These are phyloP conservation scores for Tolypocladium ovalisporum DNA, from an alignment of 2,329 filamentous ascomycete species.

Conservation along the genomic window DNA sequence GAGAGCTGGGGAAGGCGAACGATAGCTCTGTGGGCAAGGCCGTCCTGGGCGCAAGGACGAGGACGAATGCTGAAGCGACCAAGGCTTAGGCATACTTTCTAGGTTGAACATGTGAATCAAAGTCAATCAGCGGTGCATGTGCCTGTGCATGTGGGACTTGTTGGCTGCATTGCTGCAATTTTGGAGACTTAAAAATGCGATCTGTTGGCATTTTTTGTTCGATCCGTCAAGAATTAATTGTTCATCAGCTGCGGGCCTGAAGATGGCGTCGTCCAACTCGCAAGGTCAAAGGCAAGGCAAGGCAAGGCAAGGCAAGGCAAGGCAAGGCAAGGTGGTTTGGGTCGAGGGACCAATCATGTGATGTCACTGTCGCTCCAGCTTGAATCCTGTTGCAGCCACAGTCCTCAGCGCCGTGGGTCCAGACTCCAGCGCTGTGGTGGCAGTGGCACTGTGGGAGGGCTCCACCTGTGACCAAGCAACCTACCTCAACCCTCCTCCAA, in stretches of 20 bases:
- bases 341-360: conserved; percentile 1
- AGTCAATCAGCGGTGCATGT: too few species aligned
- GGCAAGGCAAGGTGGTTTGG: too few species aligned
- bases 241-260: neutral
- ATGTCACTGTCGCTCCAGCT: neutral
- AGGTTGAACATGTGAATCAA: neutral
- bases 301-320: too few species aligned
- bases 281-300: too few species aligned
- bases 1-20: conserved; percentile 50
- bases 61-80: conserved; percentile 5
- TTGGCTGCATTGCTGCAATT: too few species aligned
- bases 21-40: conserved; percentile 59
- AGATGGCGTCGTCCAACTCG: neutral
- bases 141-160: too few species aligned
- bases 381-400: neutral
- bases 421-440: conserved; percentile 8
- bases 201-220: neutral
- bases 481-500: conserved; percentile 25
- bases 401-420: conserved; percentile 10
- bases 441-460: conserved; percentile 11
- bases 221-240: too few species aligned
- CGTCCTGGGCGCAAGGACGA: conserved; percentile 38
- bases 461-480: conserved; percentile 26
- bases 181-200: too few species aligned
- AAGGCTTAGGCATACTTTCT: neutral